Conservation (phyloP, 2,329 filamentous ascomycete species). For the Aspergillus intermedius region DNA sequence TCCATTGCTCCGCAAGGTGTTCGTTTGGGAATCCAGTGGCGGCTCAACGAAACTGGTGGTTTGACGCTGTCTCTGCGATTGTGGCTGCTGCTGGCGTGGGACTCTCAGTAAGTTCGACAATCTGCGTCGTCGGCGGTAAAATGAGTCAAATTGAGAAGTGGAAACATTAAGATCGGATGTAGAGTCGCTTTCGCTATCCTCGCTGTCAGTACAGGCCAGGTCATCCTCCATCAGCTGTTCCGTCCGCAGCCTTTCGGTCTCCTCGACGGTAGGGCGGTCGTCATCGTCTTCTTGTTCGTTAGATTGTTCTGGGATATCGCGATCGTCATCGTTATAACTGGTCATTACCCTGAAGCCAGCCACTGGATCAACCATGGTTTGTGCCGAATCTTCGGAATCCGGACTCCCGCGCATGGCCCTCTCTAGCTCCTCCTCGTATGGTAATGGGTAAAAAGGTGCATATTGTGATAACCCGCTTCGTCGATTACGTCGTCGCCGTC, state of each 20-base stretch:
- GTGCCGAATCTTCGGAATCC: slow-evolving; percentile 17
- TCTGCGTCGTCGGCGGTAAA: slow-evolving; percentile 22
- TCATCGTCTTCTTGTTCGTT: slow-evolving; percentile 25
- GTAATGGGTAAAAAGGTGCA: slow-evolving; percentile 4
- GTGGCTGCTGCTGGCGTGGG: slow-evolving; percentile 12
- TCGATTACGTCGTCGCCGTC: slow-evolving; percentile 22
- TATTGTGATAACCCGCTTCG: slow-evolving; percentile 18
- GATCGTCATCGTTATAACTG: slow-evolving; percentile 29
- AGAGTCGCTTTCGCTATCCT: slow-evolving; percentile 25
- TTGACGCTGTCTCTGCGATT: slow-evolving; percentile 16
- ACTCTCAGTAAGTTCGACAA: slow-evolving; percentile 19
- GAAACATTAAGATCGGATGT: slow-evolving; percentile 11
- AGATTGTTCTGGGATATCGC: slow-evolving; percentile 28
- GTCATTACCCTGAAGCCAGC: slow-evolving; percentile 31
- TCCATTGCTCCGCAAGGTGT: slow-evolving; percentile 16
- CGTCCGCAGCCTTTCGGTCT: slow-evolving; percentile 19
- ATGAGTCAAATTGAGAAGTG: slow-evolving; percentile 8
- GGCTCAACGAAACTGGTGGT: slow-evolving; percentile 24
- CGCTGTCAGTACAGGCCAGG: slow-evolving; percentile 25
- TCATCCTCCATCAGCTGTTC: slow-evolving; percentile 24
- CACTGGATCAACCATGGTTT: slow-evolving; percentile 18
- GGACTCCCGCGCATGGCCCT: slow-evolving; percentile 18
- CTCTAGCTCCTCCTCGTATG: slow-evolving; percentile 37
- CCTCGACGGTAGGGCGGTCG: slow-evolving; percentile 13
- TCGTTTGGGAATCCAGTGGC: background rate